Evolutionary conservation across 768 basidiomycete species (phyloP).

Genomic region (Chalciporus sphaerocephalus): DNA sequence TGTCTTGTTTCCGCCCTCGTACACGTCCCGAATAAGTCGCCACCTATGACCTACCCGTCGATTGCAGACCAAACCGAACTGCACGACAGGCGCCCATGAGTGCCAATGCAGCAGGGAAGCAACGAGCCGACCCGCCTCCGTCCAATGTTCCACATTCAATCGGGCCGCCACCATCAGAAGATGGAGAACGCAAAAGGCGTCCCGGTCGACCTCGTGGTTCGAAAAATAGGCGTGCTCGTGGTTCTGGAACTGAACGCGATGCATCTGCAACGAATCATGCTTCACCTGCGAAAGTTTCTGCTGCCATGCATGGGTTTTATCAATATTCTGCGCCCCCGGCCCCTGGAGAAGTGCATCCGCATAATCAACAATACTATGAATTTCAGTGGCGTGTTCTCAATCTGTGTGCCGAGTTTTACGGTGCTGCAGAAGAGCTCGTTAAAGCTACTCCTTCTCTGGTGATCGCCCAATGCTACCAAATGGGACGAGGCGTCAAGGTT

Average conservation of each 20-base stretch:
- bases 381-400: slow-evolving; percentile 84
- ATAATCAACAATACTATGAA: slow-evolving; percentile 78
- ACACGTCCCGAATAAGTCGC: slow-evolving; percentile 6
- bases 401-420: slow-evolving; percentile 81
- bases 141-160: slow-evolving; percentile 23
- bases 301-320: slow-evolving; percentile 41
- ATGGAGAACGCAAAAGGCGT: slow-evolving; percentile 54
- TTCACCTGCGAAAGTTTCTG: slow-evolving; percentile 27
- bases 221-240: slow-evolving; percentile 59
- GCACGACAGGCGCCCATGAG: slow-evolving; percentile 12
- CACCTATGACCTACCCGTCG: slow-evolving; percentile 1
- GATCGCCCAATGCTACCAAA: slow-evolving; percentile 75
- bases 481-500: slow-evolving; percentile 63
- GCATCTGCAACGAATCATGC: slow-evolving; percentile 4
- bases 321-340: slow-evolving; percentile 40
- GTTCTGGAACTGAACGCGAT: slow-evolving; percentile 28
- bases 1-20: slow-evolving; percentile 11
- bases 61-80: slow-evolving; percentile 23
- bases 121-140: slow-evolving; percentile 25
- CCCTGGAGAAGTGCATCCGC: slow-evolving; percentile 49
- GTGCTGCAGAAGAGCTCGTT: slow-evolving; percentile 78
- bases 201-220: slow-evolving; percentile 79
- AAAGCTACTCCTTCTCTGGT: slow-evolving; percentile 63
- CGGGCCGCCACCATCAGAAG: slow-evolving; percentile 25
- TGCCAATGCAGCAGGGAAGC: slow-evolving; percentile 15